phyloP scores from a whole-genome alignment of 306 rosid genomes.

The Vachellia pachyceras region DNA sequence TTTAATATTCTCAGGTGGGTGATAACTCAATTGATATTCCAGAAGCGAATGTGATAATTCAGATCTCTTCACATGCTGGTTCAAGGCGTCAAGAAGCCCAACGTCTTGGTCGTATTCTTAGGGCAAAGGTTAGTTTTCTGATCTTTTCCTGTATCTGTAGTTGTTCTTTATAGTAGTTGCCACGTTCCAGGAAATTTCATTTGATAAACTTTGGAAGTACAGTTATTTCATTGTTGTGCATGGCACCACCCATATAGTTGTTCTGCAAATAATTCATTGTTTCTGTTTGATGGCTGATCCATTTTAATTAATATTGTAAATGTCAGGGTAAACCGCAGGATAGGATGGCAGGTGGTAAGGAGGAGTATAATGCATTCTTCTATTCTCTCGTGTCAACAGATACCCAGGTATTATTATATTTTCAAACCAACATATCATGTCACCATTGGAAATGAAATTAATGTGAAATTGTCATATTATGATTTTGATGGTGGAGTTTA shows the following conservation, averaged over 20 bases:
- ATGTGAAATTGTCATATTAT: slow-evolving; percentile 22
- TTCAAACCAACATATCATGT: slow-evolving; percentile 18
- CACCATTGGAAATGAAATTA: slow-evolving; percentile 27
- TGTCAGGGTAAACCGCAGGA: slow-evolving; percentile 92
- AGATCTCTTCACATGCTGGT: slow-evolving; percentile 98
- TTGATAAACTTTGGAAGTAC: background rate
- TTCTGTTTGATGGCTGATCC: slow-evolving; percentile 24
- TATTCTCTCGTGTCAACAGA: slow-evolving; percentile 98
- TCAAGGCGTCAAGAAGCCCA: slow-evolving; percentile 99
- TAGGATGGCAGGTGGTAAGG: slow-evolving; percentile 99
- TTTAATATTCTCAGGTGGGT: slow-evolving; percentile 74
- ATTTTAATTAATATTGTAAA: slow-evolving; percentile 39
- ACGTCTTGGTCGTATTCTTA: slow-evolving; percentile 97
- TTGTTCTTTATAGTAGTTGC: slow-evolving; percentile 10
- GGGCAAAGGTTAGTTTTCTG: slow-evolving; percentile 83
- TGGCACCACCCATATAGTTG: slow-evolving; percentile 6
- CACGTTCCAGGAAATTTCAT: slow-evolving; percentile 1
- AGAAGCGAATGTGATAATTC: slow-evolving; percentile 97
- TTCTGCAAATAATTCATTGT: slow-evolving; percentile 27
- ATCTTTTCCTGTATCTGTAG: background rate
- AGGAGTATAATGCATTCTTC: slow-evolving; percentile 96
- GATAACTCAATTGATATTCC: slow-evolving; percentile 97
- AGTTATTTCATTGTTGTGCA: background rate
- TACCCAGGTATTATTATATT: slow-evolving; percentile 71
- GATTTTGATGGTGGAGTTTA: slow-evolving; percentile 21